Percentiles rank a stretch among this genome's conserved stretches.
Evolutionary conservation across 345 rosid species (phyloP).

Genomic region (Isatis tinctoria): DNA sequence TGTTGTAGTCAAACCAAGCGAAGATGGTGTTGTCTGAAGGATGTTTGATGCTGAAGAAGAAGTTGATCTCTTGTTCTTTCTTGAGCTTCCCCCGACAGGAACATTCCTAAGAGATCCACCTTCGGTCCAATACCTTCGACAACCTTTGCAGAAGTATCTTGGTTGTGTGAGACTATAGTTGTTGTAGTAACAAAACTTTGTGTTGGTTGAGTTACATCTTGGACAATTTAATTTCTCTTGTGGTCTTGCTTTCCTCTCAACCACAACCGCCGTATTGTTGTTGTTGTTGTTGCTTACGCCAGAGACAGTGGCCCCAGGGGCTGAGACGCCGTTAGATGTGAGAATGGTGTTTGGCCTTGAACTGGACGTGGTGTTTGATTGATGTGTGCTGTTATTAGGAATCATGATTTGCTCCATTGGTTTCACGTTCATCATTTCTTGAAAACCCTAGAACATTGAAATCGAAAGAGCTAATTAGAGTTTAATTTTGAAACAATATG

Average conservation of each 20-base stretch:
- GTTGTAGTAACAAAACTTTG: slow-evolving; percentile 93
- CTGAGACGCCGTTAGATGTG: slow-evolving; percentile 19
- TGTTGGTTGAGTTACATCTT: slow-evolving; percentile 81
- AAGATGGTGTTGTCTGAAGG: slow-evolving; percentile 20
- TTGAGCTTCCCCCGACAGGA: slow-evolving; percentile 79
- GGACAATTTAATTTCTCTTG: slow-evolving; percentile 74
- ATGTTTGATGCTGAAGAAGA: slow-evolving; percentile 18
- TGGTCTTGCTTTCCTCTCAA: slow-evolving; percentile 31
- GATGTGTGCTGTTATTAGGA: slow-evolving; percentile 29
- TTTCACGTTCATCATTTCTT: slow-evolving; percentile 36
- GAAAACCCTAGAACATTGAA: slow-evolving; percentile 26
- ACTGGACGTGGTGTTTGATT: slow-evolving; percentile 20
- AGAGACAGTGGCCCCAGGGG: slow-evolving; percentile 16
- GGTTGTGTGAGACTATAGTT: slow-evolving; percentile 92
- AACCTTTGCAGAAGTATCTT: slow-evolving; percentile 82
- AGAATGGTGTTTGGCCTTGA: slow-evolving; percentile 23
- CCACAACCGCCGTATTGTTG: slow-evolving; percentile 24
- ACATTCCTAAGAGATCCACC: slow-evolving; percentile 89
- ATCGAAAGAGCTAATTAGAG: not conserved
- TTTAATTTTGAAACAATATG: not conserved
- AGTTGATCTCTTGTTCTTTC: slow-evolving; percentile 54
- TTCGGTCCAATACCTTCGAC: slow-evolving; percentile 94
- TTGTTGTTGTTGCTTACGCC: slow-evolving; percentile 23
- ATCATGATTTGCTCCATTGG: slow-evolving; percentile 36
- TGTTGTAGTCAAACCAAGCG: slow-evolving; percentile 28